Evolutionary conservation across 768 basidiomycete genomes (phyloP), one percentile per base, ranked within the genome.

Genomic region (Boletus rex-veris): DNA sequence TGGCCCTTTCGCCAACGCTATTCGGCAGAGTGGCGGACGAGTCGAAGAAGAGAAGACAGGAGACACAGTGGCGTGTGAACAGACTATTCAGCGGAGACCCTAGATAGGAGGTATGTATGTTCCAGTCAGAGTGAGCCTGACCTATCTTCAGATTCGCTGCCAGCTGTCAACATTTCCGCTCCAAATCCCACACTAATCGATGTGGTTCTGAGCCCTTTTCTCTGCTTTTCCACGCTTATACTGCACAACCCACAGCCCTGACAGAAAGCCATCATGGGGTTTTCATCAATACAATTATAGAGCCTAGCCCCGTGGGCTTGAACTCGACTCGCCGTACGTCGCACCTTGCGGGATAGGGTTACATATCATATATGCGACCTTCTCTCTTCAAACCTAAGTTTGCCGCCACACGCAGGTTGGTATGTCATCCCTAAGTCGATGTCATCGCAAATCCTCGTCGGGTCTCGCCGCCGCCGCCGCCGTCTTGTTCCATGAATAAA

Each of bases 211-310:
- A 43, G 48, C 26, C 18, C 44, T 42, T 49, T 41, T 26, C 26
- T 39, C 30, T 49, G 24, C 47, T 54, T 24, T 52, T 63, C 37
- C 45, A 49, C 39, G 21, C 37, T 52, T 35, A 41, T 56, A 28
- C 28, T 28, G 7, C 28, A 15, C 42, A 43, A 37, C 51, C 58
- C 57, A 41, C 18, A 48, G 30, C 62, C 54, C 57, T 61, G 41
- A 18, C n/a, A 21, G 28, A 33, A 44, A n/a, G 28, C 18, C 44
- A 35, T 47, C 52, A 37, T 44, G 58, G 41, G 38, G 30, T 40
- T 41, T 21, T 21, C 55, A 54, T 58, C 54, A 45, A 45, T 33
- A 19, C 48, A 50, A 55, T 49, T 48, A 51, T 43, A 50, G 47
- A 48, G 18, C 38, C 47, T 33, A 30, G 48, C 35, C 38, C 47